These are phyloP conservation scores for Hamamelis virginiana DNA, from an alignment of 164 flowering plant species.

Conservation along the genomic window DNA sequence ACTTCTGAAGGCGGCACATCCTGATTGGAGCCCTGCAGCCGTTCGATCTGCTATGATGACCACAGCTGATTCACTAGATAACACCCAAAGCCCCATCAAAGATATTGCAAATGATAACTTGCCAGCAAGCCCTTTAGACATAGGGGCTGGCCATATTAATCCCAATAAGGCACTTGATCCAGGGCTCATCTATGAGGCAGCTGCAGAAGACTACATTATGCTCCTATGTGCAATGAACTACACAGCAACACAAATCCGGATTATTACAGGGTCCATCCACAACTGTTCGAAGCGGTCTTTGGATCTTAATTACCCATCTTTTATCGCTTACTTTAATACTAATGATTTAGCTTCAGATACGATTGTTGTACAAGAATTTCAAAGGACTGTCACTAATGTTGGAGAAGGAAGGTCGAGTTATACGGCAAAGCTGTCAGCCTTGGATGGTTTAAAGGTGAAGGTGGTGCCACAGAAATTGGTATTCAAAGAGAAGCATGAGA, in stretches of 20 bases:
- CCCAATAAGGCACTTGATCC: conserved; percentile 49
- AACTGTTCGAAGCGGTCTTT: conserved; percentile 21
- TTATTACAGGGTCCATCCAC: conserved; percentile 22
- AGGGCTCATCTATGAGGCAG: conserved; percentile 43
- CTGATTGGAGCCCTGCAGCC: conserved; percentile 48
- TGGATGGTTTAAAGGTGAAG: conserved; percentile 18
- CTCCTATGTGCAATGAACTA: conserved; percentile 47
- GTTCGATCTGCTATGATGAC: conserved; percentile 38
- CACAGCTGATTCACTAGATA: conserved; percentile 26
- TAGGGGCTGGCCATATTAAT: conserved; percentile 44
- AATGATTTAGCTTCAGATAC: neutral
- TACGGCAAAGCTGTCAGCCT: conserved; percentile 18
- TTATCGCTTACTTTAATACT: conserved; percentile 30
- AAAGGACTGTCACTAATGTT: conserved; percentile 40
- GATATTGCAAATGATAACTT: conserved; percentile 16
- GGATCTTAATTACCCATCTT: conserved; percentile 47
- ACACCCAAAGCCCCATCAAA: conserved; percentile 13
- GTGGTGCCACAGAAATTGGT: conserved; percentile 29
- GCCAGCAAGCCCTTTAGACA: conserved; percentile 31
- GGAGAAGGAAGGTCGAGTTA: conserved; percentile 29
- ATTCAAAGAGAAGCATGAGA: conserved; percentile 31
- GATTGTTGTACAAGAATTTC: conserved; percentile 14
- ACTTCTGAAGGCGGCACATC: conserved; percentile 35
- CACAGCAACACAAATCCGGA: conserved; percentile 13
- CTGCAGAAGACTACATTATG: conserved; percentile 34